Base-by-base conservation (phyloP, 495 filamentous ascomycete species). In the Hypomontagnella submonticulosa region DNA sequence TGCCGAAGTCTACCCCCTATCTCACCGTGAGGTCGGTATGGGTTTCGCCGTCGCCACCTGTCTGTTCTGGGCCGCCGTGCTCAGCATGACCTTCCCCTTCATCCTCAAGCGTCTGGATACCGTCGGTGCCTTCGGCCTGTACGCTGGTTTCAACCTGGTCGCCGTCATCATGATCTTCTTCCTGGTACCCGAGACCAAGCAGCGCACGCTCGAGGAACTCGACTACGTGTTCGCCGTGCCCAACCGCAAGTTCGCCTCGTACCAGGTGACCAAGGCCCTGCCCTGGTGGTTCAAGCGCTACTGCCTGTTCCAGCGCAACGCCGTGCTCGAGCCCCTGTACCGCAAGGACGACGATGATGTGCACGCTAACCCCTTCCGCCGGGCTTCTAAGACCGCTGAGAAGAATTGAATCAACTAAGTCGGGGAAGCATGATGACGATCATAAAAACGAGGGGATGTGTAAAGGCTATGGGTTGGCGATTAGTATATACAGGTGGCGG, bases 211-310 rank as follows among this genome's bases (percentile, higher is more conserved):
- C 9, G 91, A 96, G 75, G 92, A 96, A 72, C 80, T 96, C 36
- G 91, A 96, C 76, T 92, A 92, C 70, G 86, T 96, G 54, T 96
- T 92, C 62, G 89, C 86, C 6, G 89, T 92, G 10, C 88, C 88
- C 0, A 89, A 84, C 19, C 68, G 81, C 41, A 80, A 80, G 34
- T 89, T 91, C 71, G 84, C 83, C 70, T 61, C 61, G 32, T 91
- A 92, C 70, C 89, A 95, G 76, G 30, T 86, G 27, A 82, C 72
- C 53, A 80, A 85, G 62, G 85, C 79, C 3, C 76, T 91, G n/a
- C 83, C 83, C 1, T 94, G 83, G 77, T 93, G 86, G 83, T 68
- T 90, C 71, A 88, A 87, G 72, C 80, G 86, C 27, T 90, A 85
- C 59, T 74, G 94, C 33, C 75, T 94, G 40, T 80, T 82, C 36